These are phyloP conservation scores for Kodamaea kakaduensis DNA, from an alignment of 805 yeast species.

Conservation along the genomic window DNA sequence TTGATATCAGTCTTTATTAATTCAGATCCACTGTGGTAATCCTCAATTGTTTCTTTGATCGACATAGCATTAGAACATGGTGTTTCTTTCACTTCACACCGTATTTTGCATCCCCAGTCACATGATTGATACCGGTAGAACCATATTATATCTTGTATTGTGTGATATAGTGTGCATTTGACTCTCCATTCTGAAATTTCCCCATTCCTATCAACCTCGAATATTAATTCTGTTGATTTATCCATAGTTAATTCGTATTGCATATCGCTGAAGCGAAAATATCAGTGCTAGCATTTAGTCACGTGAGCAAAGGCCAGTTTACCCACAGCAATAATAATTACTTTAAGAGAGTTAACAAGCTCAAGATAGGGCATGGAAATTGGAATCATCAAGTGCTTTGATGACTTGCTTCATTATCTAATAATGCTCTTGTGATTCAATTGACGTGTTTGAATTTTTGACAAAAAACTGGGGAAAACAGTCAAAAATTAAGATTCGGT, in stretches of 20 bases:
- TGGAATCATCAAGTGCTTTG: too few relatives aligned
- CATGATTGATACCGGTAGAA: slow-evolving; percentile 3
- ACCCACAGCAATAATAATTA: too few relatives aligned
- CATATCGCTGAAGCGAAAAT: too few relatives aligned
- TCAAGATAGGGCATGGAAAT: too few relatives aligned
- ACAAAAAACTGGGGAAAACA: too few relatives aligned
- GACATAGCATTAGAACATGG: neutral
- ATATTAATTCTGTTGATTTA: slow-evolving; percentile 15
- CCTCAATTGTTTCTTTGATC: neutral
- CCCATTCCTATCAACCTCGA: slow-evolving; percentile 11
- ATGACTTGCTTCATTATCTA: too few relatives aligned
- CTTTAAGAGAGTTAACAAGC: too few relatives aligned
- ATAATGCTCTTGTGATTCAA: too few relatives aligned
- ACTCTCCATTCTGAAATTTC: slow-evolving; percentile 1
- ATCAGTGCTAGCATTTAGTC: too few relatives aligned
- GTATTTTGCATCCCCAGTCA: slow-evolving; percentile 3
- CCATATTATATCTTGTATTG: neutral
- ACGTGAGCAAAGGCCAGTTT: too few relatives aligned
- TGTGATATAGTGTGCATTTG: slow-evolving; percentile 6
- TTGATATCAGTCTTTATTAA: neutral
- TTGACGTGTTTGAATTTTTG: too few relatives aligned
- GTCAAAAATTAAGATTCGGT: too few relatives aligned
- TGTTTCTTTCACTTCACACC: neutral
- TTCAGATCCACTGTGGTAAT: neutral
- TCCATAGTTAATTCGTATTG: slow-evolving; percentile 15